Base-by-base conservation (phyloP, 2,329 filamentous ascomycete genomes). In the Apiospora rasikravindrae region DNA sequence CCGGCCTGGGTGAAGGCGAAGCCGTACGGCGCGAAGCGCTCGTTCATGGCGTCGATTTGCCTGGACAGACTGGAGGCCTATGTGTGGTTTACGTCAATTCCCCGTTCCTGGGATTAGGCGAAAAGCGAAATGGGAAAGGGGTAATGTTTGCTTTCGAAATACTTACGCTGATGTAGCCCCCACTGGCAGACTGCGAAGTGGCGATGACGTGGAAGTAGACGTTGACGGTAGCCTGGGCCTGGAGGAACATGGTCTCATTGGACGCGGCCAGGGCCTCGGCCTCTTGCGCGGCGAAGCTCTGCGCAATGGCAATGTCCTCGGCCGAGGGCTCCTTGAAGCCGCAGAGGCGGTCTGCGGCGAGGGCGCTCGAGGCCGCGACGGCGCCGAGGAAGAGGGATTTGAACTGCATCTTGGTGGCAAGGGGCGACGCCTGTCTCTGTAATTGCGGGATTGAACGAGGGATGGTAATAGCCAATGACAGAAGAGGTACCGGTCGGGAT, bases 11-110 rank as follows among this genome's bases (percentile, higher is more conserved):
- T 79, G 77, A 87, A 87, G 1, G 75, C 74, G 73, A 86, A 78
- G 49, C 80, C 80, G n/a, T 84, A 78, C 1, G 81, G 78, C 16
- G 78, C 81, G 72, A 81, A 87, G 29, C 83, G 82, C 0, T 76
- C 61, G 74, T 86, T 86, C 73, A 87, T 75, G 19, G 82, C 80
- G 13, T 77, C 71, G 26, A 86, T 74, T 78, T 87, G 84, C 19
- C 8, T 53, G 26, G 44, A 7, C 26, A 69, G 44, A 57, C 77
- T 72, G 24, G 73, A 69, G 70, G 83, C 70, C 69, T 14, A 78
- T 78, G 14, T 24, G 11, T 33, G 44, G 8, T 7, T 47, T 22
- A 6, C 19, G 7, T 47, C 4, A 47, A 19, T 19, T 8, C 1
- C 33, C 33, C 33, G 6, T 33, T 33, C 33, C 33, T 33, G 3